phyloP scores from a whole-genome alignment of 495 filamentous ascomycete genomes.

The Podospora tetraspora region DNA sequence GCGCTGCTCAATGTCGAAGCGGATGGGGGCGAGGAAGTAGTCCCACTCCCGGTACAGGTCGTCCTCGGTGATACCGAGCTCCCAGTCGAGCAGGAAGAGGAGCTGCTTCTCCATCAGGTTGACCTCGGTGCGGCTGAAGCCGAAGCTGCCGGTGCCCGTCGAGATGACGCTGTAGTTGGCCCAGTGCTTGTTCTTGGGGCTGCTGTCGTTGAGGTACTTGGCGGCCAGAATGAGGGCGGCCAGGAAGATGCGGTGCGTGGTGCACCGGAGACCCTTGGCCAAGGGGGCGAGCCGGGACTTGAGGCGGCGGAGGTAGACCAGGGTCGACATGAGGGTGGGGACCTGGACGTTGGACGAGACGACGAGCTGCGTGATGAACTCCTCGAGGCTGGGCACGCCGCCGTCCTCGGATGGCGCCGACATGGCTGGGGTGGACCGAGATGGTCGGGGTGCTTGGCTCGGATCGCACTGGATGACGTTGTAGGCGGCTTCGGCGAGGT shows the following conservation, averaged over 20 bases:
- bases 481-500: conserved; percentile 75
- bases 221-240: conserved; percentile 86
- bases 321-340: conserved; percentile 90
- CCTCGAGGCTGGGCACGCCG: conserved; percentile 69
- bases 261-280: conserved; percentile 96
- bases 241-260: conserved; percentile 95
- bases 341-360: conserved; percentile 93
- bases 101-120: conserved; percentile 99
- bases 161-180: conserved; percentile 77
- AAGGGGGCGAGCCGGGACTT: conserved; percentile 80
- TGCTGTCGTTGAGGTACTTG: conserved; percentile 97
- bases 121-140: conserved; percentile 90
- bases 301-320: conserved; percentile 86
- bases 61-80: conserved; percentile 72
- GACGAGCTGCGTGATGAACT: conserved; percentile 87
- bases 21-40: conserved; percentile 80
- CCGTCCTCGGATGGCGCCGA: conserved; percentile 36
- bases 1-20: conserved; percentile 40
- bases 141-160: conserved; percentile 66
- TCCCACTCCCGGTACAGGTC: conserved; percentile 87
- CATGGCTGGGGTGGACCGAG: conserved; percentile 65
- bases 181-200: conserved; percentile 99
- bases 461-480: conserved; percentile 88
- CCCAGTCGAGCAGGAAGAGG: conserved; percentile 89
- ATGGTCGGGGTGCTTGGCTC: conserved; percentile 38